These are phyloP conservation scores for Ceratocystis cacaofunesta DNA, from an alignment of 2,329 filamentous ascomycete genomes.

Conservation along the genomic window DNA sequence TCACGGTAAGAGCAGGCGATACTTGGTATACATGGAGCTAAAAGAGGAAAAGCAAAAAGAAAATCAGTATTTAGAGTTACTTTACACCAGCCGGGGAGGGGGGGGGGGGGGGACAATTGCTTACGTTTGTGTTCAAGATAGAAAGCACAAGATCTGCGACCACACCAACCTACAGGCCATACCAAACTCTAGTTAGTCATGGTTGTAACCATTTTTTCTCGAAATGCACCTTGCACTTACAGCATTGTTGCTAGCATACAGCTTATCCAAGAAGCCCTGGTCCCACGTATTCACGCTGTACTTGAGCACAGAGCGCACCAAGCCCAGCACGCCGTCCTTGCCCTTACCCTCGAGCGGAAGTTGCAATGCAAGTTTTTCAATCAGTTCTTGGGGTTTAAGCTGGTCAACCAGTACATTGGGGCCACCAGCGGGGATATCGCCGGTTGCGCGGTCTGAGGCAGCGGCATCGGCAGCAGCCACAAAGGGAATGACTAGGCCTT, in stretches of 20 bases:
- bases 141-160: constrained; percentile 73
- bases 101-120: constrained; percentile 18
- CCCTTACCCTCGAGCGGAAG: constrained; percentile 39
- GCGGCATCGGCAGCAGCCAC: constrained; percentile 51
- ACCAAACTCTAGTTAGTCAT: neutral
- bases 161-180: constrained; percentile 52
- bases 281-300: constrained; percentile 98
- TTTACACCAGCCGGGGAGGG: neutral
- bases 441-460: constrained; percentile 27
- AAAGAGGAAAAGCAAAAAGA: no score
- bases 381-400: constrained; percentile 42
- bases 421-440: constrained; percentile 33
- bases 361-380: constrained; percentile 40
- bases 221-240: constrained; percentile 28
- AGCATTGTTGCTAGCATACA: constrained; percentile 82
- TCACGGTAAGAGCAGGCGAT: constrained; percentile 70
- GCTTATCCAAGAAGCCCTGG: constrained; percentile 89
- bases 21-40: constrained; percentile 84
- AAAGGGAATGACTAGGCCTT: constrained; percentile 54
- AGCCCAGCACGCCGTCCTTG: constrained; percentile 54
- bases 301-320: constrained; percentile 54
- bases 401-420: constrained; percentile 50
- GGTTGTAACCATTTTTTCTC: neutral
- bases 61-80: neutral
- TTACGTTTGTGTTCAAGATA: constrained; percentile 76